Percentiles rank a stretch among this genome's conserved stretches.
These are phyloP conservation scores for Aureobasidium lini DNA, from an alignment of 2,329 filamentous ascomycete genomes.

Conservation along the genomic window DNA sequence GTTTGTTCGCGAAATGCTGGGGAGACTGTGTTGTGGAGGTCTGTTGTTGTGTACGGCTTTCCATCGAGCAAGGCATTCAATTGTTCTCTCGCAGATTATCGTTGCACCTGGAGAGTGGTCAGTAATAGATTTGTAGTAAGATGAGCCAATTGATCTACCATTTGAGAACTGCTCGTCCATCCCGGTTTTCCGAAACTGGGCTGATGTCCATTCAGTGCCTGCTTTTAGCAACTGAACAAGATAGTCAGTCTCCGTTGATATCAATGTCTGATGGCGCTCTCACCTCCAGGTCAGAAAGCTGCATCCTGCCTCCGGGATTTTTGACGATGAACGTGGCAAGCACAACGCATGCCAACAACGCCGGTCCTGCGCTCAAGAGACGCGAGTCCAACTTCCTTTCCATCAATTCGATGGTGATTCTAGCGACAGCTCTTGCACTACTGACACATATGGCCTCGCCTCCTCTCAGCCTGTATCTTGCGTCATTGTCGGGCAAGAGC, in stretches of 20 bases:
- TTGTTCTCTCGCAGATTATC: background rate
- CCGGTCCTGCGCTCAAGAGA: background rate
- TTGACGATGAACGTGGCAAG: slow-evolving; percentile 10
- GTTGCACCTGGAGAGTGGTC: background rate
- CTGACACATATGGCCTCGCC: slow-evolving; percentile 11
- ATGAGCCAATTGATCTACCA: background rate
- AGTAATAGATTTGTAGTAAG: background rate
- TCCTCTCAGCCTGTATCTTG: background rate
- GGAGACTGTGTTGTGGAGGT: background rate
- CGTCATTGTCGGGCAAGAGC: background rate
- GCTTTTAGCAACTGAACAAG: background rate
- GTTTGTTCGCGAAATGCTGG: background rate
- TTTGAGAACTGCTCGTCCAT: slow-evolving; percentile 3
- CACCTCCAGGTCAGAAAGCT: slow-evolving; percentile 6
- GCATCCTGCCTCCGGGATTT: slow-evolving; percentile 6
- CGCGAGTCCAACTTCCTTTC: slow-evolving; percentile 3
- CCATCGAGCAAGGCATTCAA: background rate
- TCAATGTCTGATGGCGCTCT: background rate
- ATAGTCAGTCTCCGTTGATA: background rate
- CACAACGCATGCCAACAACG: background rate
- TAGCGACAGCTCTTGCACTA: slow-evolving; percentile 1
- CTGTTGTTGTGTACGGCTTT: background rate
- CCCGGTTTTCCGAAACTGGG: background rate
- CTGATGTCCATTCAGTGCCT: background rate
- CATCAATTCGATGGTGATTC: background rate